These are phyloP conservation scores for Phytophthora sp. DNA, from an alignment of 352 stramenopile genomes.

Conservation along the genomic window DNA sequence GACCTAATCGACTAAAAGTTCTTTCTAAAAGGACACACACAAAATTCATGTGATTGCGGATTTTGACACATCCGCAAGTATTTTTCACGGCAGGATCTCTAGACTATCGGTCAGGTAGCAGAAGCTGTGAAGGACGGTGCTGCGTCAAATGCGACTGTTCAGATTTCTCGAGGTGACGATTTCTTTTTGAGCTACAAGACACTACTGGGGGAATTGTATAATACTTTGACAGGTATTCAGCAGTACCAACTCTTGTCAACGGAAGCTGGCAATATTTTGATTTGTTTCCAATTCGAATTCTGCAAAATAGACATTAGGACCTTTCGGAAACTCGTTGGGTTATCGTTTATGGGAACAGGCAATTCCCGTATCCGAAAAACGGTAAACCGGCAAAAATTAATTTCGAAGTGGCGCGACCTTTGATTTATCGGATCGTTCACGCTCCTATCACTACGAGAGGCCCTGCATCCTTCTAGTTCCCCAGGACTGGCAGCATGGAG, in stretches of 20 bases:
- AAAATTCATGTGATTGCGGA: neutral
- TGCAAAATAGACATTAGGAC: too few species aligned
- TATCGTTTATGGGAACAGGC: too few species aligned
- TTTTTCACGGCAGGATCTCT: neutral
- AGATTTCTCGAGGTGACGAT: neutral
- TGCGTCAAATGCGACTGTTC: neutral
- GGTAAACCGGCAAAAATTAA: too few species aligned
- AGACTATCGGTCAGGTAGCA: neutral
- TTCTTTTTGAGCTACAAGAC: conserved; percentile 18
- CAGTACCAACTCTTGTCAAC: conserved; percentile 15
- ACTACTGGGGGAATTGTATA: conserved; percentile 6
- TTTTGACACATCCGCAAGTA: neutral
- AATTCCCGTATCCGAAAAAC: too few species aligned
- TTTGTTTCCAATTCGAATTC: too few species aligned
- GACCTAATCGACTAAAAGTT: neutral
- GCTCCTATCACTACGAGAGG: too few species aligned
- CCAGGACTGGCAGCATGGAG: too few species aligned
- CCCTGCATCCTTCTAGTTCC: too few species aligned
- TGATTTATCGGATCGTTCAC: too few species aligned
- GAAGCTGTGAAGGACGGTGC: neutral
- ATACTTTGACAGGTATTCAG: neutral
- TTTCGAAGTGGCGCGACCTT: too few species aligned
- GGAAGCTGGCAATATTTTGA: too few species aligned
- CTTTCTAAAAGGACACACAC: neutral
- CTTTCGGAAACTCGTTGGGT: too few species aligned